phyloP scores from a whole-genome alignment of 177 flowering plant species.

The Telopea speciosissima region DNA sequence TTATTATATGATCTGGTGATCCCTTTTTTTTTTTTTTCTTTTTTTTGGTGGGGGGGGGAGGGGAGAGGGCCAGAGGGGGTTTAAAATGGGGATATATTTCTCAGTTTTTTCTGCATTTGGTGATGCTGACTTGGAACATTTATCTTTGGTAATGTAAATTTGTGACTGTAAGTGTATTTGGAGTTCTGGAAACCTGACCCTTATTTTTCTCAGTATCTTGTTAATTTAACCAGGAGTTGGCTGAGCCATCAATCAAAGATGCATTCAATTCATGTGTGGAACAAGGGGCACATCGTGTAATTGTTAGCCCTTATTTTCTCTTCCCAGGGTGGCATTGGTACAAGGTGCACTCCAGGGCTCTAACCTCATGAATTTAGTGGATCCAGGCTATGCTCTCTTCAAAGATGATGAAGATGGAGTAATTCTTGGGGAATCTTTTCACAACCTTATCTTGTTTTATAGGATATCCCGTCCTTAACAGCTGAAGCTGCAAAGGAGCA shows the following conservation, averaged over 20 bases:
- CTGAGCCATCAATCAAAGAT: constrained; percentile 76
- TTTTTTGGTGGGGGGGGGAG: no score
- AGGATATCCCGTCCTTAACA: constrained; percentile 94
- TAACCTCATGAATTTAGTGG: neutral
- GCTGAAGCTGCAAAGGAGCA: constrained; percentile 92
- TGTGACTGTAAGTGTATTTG: constrained; percentile 1
- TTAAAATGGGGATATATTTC: no score
- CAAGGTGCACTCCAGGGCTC: constrained; percentile 15
- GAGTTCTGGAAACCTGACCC: neutral
- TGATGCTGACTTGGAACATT: neutral
- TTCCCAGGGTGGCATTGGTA: constrained; percentile 42
- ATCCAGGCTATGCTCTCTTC: neutral
- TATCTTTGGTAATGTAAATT: neutral
- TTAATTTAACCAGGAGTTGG: constrained; percentile 86
- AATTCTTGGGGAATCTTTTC: neutral
- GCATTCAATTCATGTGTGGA: constrained; percentile 73
- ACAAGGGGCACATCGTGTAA: constrained; percentile 53
- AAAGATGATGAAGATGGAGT: neutral
- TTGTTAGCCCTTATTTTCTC: constrained; percentile 32
- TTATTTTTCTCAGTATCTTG: neutral
- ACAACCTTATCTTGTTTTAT: constrained; percentile 6
- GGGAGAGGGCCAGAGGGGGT: no score
- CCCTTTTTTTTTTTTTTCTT: no score
- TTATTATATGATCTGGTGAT: no score
- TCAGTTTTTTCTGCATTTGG: neutral